Conservation (phyloP, 2,329 filamentous ascomycete species). For the Canariomyces notabilis region DNA sequence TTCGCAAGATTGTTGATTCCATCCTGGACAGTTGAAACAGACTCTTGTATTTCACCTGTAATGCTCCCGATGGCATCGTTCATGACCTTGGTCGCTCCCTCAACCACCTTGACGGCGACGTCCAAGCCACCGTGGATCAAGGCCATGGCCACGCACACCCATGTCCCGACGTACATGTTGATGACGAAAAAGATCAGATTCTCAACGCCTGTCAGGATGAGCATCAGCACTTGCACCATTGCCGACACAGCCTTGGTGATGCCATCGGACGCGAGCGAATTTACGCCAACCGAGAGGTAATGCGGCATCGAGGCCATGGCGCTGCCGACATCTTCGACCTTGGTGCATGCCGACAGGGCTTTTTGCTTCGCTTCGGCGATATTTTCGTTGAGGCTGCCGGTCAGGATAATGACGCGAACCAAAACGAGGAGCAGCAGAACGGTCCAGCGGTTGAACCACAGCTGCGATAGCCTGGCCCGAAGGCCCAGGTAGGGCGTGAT, state of each 20-base stretch:
- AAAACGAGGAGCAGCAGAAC: conserved; percentile 82
- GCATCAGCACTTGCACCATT: conserved; percentile 70
- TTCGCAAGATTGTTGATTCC: conserved; percentile 48
- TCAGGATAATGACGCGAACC: conserved; percentile 70
- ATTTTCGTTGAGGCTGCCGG: conserved; percentile 66
- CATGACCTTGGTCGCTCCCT: conserved; percentile 42
- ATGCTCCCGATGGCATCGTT: conserved; percentile 49
- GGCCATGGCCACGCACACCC: conserved; percentile 82
- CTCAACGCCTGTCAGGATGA: conserved; percentile 79
- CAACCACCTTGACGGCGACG: conserved; percentile 46
- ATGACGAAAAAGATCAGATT: conserved; percentile 88
- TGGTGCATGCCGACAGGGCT: conserved; percentile 82
- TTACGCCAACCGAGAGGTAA: conserved; percentile 85
- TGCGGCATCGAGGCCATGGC: conserved; percentile 98
- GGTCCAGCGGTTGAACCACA: conserved; percentile 98
- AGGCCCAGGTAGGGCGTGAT: conserved; percentile 90
- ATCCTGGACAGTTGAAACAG: conserved; percentile 36
- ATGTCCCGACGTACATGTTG: conserved; percentile 85
- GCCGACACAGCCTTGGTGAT: conserved; percentile 77
- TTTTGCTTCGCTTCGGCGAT: conserved; percentile 71
- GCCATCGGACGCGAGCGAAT: conserved; percentile 73
- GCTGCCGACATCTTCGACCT: conserved; percentile 88
- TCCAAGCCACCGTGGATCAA: conserved; percentile 75
- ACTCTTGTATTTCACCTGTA: conserved; percentile 51
- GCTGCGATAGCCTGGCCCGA: conserved; percentile 81